Evolutionary conservation across 306 rosid species (phyloP).

Genomic region (Castanospermum australe): DNA sequence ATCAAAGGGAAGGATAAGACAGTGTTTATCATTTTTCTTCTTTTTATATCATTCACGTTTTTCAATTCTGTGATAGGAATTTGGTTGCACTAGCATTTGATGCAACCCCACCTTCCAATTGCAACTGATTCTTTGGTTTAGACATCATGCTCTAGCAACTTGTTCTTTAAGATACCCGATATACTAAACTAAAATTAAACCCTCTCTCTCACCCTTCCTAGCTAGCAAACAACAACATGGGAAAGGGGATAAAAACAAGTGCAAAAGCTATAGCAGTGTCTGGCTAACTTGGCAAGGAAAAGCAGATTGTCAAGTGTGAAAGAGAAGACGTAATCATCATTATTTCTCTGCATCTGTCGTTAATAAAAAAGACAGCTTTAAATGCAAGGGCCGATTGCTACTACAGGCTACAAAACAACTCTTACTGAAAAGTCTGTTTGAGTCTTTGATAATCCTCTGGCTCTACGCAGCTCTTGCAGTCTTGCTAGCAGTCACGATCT

Average conservation of each 20-base stretch:
- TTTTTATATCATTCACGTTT: conserved; percentile 21
- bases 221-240: background rate
- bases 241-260: background rate
- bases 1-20: conserved; percentile 28
- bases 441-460: background rate
- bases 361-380: conserved; percentile 34
- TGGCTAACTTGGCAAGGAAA: background rate
- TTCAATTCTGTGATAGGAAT: conserved; percentile 21
- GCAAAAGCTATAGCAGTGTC: background rate
- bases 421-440: background rate
- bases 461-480: background rate
- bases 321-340: conserved; percentile 40
- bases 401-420: conserved; percentile 21
- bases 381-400: conserved; percentile 41
- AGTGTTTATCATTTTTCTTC: background rate
- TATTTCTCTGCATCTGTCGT: conserved; percentile 47
- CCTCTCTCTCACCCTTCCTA: background rate
- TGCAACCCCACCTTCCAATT: conserved; percentile 41
- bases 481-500: conserved; percentile 99
- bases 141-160: conserved; percentile 36
- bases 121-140: conserved; percentile 29
- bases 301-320: background rate
- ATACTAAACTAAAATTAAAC: background rate
- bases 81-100: conserved; percentile 40
- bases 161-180: conserved; percentile 29